phyloP scores from a whole-genome alignment of 2,329 filamentous ascomycete species.

The Ambrosiella beaveri region DNA sequence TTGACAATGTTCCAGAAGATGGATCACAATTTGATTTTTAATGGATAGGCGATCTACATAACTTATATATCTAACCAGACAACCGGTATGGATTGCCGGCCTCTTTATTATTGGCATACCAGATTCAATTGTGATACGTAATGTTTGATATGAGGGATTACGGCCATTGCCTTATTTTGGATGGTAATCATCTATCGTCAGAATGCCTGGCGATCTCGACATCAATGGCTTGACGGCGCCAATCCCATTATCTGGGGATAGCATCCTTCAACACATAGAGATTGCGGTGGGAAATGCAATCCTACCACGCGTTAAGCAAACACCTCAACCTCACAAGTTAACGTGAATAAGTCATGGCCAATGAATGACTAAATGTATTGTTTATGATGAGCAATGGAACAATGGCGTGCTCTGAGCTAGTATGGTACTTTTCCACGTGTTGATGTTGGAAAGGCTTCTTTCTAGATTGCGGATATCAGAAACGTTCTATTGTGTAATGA shows the following conservation, averaged over 20 bases:
- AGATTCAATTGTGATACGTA: not conserved
- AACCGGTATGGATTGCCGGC: not conserved
- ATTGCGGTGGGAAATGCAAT: not conserved
- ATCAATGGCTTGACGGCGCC: not conserved
- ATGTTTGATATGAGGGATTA: not conserved
- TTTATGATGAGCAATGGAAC: too few relatives aligned
- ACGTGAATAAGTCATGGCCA: too few relatives aligned
- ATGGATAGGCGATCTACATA: not conserved
- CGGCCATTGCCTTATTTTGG: not conserved
- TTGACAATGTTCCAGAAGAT: not conserved
- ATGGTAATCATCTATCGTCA: not conserved
- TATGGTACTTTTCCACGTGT: too few relatives aligned
- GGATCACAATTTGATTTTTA: not conserved
- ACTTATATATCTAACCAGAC: not conserved
- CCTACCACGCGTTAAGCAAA: not conserved
- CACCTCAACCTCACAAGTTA: not conserved
- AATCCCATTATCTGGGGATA: not conserved
- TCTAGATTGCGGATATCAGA: too few relatives aligned
- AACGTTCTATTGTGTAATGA: too few relatives aligned
- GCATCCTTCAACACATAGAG: not conserved
- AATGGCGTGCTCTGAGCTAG: too few relatives aligned
- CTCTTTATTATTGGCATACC: too few relatives aligned
- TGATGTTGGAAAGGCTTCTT: too few relatives aligned
- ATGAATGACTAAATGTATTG: too few relatives aligned
- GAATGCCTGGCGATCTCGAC: conserved; percentile 2